phyloP scores from a whole-genome alignment of 2,329 filamentous ascomycete genomes.

The Penicillium paneum region DNA sequence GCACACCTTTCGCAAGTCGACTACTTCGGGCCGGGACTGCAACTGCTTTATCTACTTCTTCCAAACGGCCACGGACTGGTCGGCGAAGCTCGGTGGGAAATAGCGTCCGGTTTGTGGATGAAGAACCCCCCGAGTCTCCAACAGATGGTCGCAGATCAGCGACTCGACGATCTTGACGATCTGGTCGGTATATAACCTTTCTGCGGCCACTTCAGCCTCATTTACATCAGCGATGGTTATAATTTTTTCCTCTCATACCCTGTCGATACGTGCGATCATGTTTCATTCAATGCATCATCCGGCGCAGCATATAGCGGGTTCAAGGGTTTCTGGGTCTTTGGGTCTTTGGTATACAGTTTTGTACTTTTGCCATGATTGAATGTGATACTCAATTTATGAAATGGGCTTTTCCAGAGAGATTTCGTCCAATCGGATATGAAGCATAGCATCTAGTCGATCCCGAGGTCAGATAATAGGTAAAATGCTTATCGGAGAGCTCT shows the following conservation, averaged over 20 bases:
- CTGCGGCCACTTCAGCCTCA: neutral
- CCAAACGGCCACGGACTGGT: constrained; percentile 24
- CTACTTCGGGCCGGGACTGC: constrained; percentile 30
- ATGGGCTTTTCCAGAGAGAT: neutral
- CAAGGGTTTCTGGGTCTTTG: constrained; percentile 10
- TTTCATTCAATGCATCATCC: constrained; percentile 21
- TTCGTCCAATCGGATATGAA: neutral
- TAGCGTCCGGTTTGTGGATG: constrained; percentile 42
- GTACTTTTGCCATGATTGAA: constrained; percentile 23
- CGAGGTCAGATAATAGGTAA: neutral
- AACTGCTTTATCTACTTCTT: constrained; percentile 23
- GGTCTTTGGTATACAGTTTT: constrained; percentile 16
- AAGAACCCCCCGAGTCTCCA: constrained; percentile 40
- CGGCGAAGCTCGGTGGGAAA: constrained; percentile 32
- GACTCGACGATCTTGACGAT: constrained; percentile 29
- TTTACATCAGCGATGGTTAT: constrained; percentile 22
- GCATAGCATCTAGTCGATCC: neutral
- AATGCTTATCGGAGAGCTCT: constrained; percentile 3
- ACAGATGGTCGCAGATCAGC: constrained; percentile 39
- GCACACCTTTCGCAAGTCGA: constrained; percentile 45
- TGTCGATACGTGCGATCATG: constrained; percentile 14
- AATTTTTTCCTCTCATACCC: constrained; percentile 9
- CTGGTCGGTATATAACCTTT: constrained; percentile 13
- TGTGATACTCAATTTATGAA: constrained; percentile 10
- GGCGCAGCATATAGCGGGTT: constrained; percentile 24